Evolutionary conservation across 2,329 filamentous ascomycete genomes (phyloP), one percentile per base, ranked within the genome.

Genomic region (Akanthomyces muscarius): DNA sequence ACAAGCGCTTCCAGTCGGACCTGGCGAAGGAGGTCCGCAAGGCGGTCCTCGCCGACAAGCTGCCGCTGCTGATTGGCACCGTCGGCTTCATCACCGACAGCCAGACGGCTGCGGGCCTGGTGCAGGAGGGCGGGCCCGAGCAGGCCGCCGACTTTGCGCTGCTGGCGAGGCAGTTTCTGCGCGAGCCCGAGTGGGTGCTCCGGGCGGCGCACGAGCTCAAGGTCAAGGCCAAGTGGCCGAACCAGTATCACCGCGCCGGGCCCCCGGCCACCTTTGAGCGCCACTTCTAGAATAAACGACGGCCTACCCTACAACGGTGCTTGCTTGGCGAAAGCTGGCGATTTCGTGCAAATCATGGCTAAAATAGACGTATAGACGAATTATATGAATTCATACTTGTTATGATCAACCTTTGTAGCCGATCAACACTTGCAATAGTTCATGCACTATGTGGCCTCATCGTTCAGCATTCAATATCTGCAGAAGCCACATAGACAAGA

Each of bases 171-270:
- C 88, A 89, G 70, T 95, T 95, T 75, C 81, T 96, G 76, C 86
- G 91, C 73, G 91, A 96, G 71, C 90, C 92, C 0, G 87, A 90
- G 63, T 86, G 92, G 71, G 89, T 92, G 10, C 86, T 91, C 75
- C 82, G 84, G 41, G 88, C 85, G 66, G 92, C 91, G 0, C 83
- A 90, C 65, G 84, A 92, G 67, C 78, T 96, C 38, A 86, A 85
- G 11, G 86, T 93, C 4, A 78, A 86, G 63, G 85, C 93, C 5
- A 80, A 88, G 68, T 89, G 88, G 84, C 85, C 92, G 1, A 86
- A 86, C 67, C 91, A 96, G 72, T 86, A 85, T 67, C 68, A 72
- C 33, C 73, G 78, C 11, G 78, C 75, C 1, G 67, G 66, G 11
- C 76, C 74, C 4, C 58, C 51, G 14, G 28, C 28, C 28, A 61